Conservation (phyloP, 2,329 filamentous ascomycete species). For the Calonectria hawksworthii region DNA sequence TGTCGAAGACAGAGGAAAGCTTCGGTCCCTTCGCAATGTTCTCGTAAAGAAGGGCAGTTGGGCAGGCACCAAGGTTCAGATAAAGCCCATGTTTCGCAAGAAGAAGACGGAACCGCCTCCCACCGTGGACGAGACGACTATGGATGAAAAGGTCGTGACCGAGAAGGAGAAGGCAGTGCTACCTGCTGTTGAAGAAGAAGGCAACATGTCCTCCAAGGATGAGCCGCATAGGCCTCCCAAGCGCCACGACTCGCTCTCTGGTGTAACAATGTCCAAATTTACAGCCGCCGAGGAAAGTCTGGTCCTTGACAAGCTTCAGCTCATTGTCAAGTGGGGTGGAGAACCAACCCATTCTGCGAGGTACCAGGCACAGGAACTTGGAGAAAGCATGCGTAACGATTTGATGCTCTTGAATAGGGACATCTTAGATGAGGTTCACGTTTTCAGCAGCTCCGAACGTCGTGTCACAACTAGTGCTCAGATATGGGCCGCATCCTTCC, state of each 20-base stretch:
- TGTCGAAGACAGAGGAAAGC: constrained; percentile 87
- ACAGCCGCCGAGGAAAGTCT: constrained; percentile 94
- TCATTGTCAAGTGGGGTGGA: constrained; percentile 99
- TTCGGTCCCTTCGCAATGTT: constrained; percentile 88
- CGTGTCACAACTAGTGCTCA: constrained; percentile 96
- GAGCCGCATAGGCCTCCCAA: constrained; percentile 58
- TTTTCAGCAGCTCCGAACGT: constrained; percentile 96
- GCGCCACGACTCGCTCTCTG: constrained; percentile 87
- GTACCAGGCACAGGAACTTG: constrained; percentile 95
- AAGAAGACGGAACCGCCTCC: constrained; percentile 75
- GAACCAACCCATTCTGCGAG: constrained; percentile 97
- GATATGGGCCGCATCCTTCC: constrained; percentile 92
- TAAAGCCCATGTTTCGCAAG: constrained; percentile 99
- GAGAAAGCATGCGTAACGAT: constrained; percentile 96
- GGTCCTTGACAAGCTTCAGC: constrained; percentile 93
- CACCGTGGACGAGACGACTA: constrained; percentile 51
- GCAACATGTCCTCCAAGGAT: constrained; percentile 42
- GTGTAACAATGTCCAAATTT: constrained; percentile 92
- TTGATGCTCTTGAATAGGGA: constrained; percentile 93
- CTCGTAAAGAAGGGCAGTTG: constrained; percentile 93
- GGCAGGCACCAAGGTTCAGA: constrained; percentile 98
- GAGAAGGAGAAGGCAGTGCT: constrained; percentile 49
- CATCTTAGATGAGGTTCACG: constrained; percentile 90
- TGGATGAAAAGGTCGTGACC: constrained; percentile 52
- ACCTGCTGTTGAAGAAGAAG: constrained; percentile 37